phyloP scores from a whole-genome alignment of 441 rosid species.

The Adansonia gregorii region DNA sequence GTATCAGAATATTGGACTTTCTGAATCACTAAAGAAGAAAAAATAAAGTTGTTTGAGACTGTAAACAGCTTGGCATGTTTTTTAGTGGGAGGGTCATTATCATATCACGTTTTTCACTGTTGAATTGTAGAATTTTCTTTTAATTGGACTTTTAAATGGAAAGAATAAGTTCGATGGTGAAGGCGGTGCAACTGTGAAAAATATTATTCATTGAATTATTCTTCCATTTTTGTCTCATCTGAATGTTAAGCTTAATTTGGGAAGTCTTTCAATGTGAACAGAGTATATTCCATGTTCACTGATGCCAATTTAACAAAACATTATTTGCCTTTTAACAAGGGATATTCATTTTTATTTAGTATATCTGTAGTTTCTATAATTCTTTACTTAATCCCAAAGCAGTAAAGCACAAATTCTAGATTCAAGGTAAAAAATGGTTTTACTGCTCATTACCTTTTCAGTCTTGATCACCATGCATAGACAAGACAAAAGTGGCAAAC shows the following conservation, averaged over 20 bases:
- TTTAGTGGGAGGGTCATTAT: constrained; percentile 40
- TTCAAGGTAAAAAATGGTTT: constrained; percentile 22
- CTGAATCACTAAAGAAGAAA: constrained; percentile 28
- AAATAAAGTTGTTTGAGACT: constrained; percentile 37
- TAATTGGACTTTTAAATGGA: constrained; percentile 22
- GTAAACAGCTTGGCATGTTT: constrained; percentile 52
- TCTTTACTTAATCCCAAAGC: constrained; percentile 11
- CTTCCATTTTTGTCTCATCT: constrained; percentile 35
- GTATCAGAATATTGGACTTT: constrained; percentile 12
- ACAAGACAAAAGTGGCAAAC: constrained; percentile 2
- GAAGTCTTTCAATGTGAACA: constrained; percentile 30
- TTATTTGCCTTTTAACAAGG: constrained; percentile 23
- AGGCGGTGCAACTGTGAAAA: constrained; percentile 38
- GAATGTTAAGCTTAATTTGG: constrained; percentile 35
- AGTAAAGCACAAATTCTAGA: constrained; percentile 12
- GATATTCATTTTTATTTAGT: constrained; percentile 31
- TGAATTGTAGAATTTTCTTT: constrained; percentile 18
- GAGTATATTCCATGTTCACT: constrained; percentile 41
- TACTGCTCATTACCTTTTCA: neutral
- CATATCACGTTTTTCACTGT: constrained; percentile 35
- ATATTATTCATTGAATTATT: constrained; percentile 39
- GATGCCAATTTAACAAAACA: constrained; percentile 28
- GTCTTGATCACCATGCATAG: constrained; percentile 12
- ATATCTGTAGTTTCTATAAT: constrained; percentile 15
- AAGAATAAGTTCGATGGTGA: constrained; percentile 37